Base-by-base conservation (phyloP, 208 protist species). In the Zelonia costaricensis region DNA sequence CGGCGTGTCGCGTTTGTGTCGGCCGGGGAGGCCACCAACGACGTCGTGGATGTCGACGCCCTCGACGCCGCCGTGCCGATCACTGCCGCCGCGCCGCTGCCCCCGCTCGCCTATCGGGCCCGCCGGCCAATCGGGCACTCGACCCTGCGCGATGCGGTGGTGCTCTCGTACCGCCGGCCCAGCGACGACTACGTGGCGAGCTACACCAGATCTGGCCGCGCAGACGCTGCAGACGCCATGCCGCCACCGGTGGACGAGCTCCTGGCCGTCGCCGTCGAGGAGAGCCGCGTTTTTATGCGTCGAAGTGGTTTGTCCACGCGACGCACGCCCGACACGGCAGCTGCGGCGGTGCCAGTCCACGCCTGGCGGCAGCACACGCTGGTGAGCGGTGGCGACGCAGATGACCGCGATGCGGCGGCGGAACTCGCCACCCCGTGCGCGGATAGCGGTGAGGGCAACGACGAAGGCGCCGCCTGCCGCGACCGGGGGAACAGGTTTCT, bases 271-370 rank as follows among this genome's bases (percentile, higher is more conserved):
- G 65, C 56, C 15, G 59, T 56, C 16, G 65, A 71, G 15, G 65
- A 63, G 25, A 63, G 65, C 20, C 65, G 48, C 15, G 44, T 71
- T 10, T 36, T 64, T 39, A 30, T 71, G 8, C 65, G 65, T 20
- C 55, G 55, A 10, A 61, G 55, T 23, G 55, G 36, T 20, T 20
- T 57, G 33, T 13, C 36, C 10, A 20, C 36, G 18, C 36, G 7
- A 27, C 15, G 15, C 36, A 30, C 22, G 2, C 4, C 35, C 12
- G 35, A n/a, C 22, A 23, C 18, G 22, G 22, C 52, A 20, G 33
- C 52, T 8, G 3, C n/a, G n/a, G n/a, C n/a, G n/a, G n/a, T n/a
- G n/a, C n/a, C n/a, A n/a, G n/a, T n/a, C n/a, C n/a, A n/a, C n/a
- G n/a, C n/a, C 33, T 13, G 33, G 7, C 7, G 7, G 33, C 33